Evolutionary conservation across 2,329 filamentous ascomycete species (phyloP).

Genomic region (Colletotrichum plurivorum): DNA sequence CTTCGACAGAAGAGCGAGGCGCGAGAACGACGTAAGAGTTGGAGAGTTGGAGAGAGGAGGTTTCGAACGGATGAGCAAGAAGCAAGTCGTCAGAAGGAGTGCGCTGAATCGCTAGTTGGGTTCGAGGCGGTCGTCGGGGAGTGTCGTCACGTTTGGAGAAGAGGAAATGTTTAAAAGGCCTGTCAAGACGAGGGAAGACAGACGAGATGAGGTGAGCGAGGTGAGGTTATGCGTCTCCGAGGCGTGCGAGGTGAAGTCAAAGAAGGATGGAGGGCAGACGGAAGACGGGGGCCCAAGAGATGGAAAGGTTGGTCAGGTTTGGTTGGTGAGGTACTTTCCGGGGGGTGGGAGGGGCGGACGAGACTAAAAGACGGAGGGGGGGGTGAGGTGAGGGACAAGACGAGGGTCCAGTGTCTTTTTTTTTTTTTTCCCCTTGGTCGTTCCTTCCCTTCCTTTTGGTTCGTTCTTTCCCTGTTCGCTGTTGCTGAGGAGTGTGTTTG

Average conservation of each 20-base stretch:
- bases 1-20: conserved; percentile 2
- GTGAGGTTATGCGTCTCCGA: neutral
- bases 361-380: conserved; percentile 33
- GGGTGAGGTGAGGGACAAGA: conserved; percentile 15
- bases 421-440: neutral
- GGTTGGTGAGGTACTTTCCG: conserved; percentile 35
- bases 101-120: conserved; percentile 5
- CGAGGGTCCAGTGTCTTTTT: conserved; percentile 36
- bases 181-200: neutral
- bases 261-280: conserved; percentile 8
- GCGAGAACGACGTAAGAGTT: conserved; percentile 2
- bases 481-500: too few species aligned
- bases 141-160: conserved; percentile 2
- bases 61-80: neutral
- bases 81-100: conserved; percentile 8
- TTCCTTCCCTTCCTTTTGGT: too few species aligned
- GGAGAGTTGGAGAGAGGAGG: conserved; percentile 7
- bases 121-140: conserved; percentile 7
- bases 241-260: conserved; percentile 33
- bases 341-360: conserved; percentile 18
- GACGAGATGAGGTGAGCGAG: conserved; percentile 8
- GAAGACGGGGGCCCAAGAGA: conserved; percentile 13
- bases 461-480: too few species aligned
- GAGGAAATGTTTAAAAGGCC: neutral
- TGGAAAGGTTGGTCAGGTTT: conserved; percentile 10